Evolutionary conservation across 164 flowering plant species (phyloP).

Genomic region (Nymphaea thermarum): DNA sequence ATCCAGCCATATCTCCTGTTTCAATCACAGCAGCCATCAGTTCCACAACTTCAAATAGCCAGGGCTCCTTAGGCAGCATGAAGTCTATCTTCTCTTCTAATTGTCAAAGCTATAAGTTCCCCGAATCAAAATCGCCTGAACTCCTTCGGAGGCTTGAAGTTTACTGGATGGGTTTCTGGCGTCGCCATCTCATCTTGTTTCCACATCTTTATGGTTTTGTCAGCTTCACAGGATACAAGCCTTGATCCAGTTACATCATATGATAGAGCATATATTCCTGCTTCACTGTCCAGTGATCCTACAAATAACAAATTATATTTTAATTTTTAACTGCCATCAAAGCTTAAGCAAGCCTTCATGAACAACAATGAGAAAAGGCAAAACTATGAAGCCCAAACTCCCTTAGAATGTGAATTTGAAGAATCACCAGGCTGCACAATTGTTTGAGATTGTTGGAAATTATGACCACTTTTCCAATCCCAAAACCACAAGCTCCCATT

Average conservation of each 20-base stretch:
- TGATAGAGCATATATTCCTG: conserved; percentile 78
- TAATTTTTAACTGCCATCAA: neutral
- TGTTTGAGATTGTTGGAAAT: conserved; percentile 92
- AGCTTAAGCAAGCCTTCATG: neutral
- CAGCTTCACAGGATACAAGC: conserved; percentile 89
- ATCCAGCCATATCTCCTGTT: neutral
- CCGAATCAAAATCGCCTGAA: conserved; percentile 51
- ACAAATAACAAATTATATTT: conserved; percentile 2
- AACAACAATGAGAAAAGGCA: neutral
- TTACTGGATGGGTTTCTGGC: conserved; percentile 90
- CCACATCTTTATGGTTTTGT: conserved; percentile 99
- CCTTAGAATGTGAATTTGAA: neutral
- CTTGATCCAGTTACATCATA: conserved; percentile 83
- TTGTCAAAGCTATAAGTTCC: neutral
- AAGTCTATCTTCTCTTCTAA: neutral
- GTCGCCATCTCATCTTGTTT: conserved; percentile 90
- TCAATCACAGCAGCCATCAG: neutral
- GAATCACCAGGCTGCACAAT: conserved; percentile 89
- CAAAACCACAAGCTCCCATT: conserved; percentile 98
- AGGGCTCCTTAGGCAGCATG: too few relatives aligned
- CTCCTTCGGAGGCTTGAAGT: conserved; percentile 90
- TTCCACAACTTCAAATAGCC: too few relatives aligned
- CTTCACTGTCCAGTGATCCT: conserved; percentile 99
- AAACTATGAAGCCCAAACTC: neutral
- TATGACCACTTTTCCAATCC: conserved; percentile 99